phyloP scores from a whole-genome alignment of 2,329 filamentous ascomycete genomes.

The Fusarium chuoi region DNA sequence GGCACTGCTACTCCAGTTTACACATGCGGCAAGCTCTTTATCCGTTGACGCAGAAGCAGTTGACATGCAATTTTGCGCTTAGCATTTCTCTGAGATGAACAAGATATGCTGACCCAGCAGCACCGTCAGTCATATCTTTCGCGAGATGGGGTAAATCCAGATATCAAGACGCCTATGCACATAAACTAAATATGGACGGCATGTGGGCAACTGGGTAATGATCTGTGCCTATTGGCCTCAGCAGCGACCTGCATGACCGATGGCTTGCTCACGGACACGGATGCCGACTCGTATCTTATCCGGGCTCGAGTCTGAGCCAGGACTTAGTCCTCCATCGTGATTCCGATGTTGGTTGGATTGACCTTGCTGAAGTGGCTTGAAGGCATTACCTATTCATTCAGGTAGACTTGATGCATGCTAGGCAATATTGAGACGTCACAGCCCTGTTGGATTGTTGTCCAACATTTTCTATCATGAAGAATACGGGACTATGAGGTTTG shows the following conservation, averaged over 20 bases:
- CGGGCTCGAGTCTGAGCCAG: background rate
- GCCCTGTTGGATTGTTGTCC: too few species aligned
- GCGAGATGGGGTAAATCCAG: background rate
- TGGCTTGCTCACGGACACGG: background rate
- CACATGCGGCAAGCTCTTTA: background rate
- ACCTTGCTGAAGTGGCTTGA: too few species aligned
- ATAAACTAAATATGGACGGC: background rate
- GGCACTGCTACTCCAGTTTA: background rate
- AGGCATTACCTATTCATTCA: too few species aligned
- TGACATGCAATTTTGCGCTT: too few species aligned
- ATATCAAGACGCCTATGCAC: too few species aligned
- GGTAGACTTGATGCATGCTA: background rate
- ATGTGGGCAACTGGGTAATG: background rate
- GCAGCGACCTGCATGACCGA: background rate
- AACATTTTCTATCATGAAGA: accelerated
- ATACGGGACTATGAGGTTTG: accelerated
- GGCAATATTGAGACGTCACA: too few species aligned
- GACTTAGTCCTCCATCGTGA: background rate
- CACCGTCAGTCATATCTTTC: too few species aligned
- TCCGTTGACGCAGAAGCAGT: too few species aligned
- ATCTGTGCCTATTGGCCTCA: background rate
- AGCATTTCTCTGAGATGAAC: background rate
- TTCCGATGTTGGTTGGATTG: background rate
- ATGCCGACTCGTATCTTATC: too few species aligned
- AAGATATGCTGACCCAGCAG: background rate